Conservation (phyloP, 768 basidiomycete species). For the Pulveroboletus sp. region DNA sequence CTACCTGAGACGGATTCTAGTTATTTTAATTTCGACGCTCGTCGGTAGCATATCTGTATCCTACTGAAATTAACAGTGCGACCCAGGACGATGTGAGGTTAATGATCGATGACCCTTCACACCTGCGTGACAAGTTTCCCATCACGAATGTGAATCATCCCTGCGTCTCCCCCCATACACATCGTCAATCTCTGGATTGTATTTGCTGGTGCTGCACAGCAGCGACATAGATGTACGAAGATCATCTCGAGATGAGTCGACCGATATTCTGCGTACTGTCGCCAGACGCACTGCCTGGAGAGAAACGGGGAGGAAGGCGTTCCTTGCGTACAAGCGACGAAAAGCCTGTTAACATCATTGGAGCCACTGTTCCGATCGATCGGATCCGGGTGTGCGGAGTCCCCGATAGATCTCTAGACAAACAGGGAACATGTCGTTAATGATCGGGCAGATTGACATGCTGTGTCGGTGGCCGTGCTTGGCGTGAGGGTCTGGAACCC, state of each 20-base stretch:
- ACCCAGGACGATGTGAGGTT: background rate
- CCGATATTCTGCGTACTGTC: slow-evolving; percentile 81
- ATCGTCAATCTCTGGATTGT: background rate
- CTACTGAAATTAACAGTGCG: background rate
- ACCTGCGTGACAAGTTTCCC: background rate
- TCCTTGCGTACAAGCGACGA: slow-evolving; percentile 59
- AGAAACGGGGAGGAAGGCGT: slow-evolving; percentile 15
- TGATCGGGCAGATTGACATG: too few relatives aligned
- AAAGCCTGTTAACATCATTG: too few relatives aligned
- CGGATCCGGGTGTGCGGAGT: too few relatives aligned
- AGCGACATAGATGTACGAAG: slow-evolving; percentile 51
- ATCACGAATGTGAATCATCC: slow-evolving; percentile 33
- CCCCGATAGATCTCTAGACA: too few relatives aligned
- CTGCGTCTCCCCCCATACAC: slow-evolving; percentile 59
- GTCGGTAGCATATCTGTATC: too few relatives aligned
- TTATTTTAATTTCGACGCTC: too few relatives aligned
- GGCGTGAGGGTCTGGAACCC: too few relatives aligned
- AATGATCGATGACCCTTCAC: too few relatives aligned
- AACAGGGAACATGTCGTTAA: too few relatives aligned
- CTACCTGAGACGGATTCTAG: too few relatives aligned
- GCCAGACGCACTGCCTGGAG: background rate
- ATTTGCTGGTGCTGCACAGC: background rate
- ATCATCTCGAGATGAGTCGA: slow-evolving; percentile 84
- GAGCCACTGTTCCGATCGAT: too few relatives aligned
- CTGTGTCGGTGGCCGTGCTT: too few relatives aligned